phyloP scores from a whole-genome alignment of 371 early-diverging fungal genomes.

The Funneliformis caledonium region DNA sequence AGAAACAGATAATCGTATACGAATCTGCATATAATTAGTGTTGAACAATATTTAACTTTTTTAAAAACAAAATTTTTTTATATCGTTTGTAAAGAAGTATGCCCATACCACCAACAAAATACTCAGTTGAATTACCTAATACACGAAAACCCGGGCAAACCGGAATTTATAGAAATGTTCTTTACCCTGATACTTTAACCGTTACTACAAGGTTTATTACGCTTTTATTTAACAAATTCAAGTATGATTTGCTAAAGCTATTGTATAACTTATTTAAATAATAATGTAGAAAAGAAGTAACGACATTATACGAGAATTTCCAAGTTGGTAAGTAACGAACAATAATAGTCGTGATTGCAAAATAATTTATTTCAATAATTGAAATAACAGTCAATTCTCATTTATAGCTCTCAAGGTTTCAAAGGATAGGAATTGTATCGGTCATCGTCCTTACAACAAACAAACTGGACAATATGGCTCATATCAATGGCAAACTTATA shows the following conservation, averaged over 20 bases:
- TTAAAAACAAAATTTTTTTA: no score
- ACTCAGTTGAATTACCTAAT: conserved; percentile 29
- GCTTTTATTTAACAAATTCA: neutral
- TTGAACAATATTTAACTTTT: no score
- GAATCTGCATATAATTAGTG: no score
- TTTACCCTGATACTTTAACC: neutral
- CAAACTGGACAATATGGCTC: conserved; percentile 55
- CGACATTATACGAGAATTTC: conserved; percentile 36
- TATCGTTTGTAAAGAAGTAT: neutral
- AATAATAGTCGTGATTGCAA: neutral
- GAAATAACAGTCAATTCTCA: no score
- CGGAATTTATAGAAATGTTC: conserved; percentile 26
- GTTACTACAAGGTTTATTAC: neutral
- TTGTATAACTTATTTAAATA: neutral
- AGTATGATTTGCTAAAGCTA: neutral
- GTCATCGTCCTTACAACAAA: conserved; percentile 57
- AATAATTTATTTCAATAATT: neutral
- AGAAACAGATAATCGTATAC: no score
- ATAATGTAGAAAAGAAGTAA: neutral
- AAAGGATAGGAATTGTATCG: conserved; percentile 44
- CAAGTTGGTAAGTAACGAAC: conserved; percentile 1
- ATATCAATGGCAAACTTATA: conserved; percentile 70
- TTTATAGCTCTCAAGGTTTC: conserved; percentile 22
- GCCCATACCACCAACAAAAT: conserved; percentile 7
- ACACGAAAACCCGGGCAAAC: conserved; percentile 32